phyloP scores from a whole-genome alignment of 2,329 filamentous ascomycete genomes.

The Fusarium pseudonygamai region DNA sequence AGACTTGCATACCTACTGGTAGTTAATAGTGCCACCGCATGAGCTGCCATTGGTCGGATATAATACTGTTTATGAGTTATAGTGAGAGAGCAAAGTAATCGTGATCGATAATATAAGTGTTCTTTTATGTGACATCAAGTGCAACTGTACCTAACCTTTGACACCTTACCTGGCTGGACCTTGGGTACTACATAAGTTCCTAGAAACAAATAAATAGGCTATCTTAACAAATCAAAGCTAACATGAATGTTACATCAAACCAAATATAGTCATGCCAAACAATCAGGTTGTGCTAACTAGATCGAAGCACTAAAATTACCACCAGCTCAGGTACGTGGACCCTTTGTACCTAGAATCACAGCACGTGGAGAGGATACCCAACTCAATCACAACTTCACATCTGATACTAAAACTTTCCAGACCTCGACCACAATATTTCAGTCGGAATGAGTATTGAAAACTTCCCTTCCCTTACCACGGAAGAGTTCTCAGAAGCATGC shows the following conservation, averaged over 20 bases:
- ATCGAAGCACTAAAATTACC: background rate
- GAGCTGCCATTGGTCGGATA: background rate
- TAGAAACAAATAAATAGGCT: background rate
- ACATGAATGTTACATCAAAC: background rate
- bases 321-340: slow-evolving; percentile 6
- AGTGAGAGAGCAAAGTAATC: background rate
- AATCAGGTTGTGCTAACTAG: background rate
- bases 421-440: background rate
- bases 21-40: background rate
- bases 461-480: slow-evolving; percentile 69
- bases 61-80: background rate
- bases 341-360: slow-evolving; percentile 6
- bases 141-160: background rate
- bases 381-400: slow-evolving; percentile 10
- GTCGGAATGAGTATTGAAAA: slow-evolving; percentile 56
- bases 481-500: slow-evolving; percentile 73
- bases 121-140: background rate
- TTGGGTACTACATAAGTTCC: no score
- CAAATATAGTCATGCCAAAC: background rate
- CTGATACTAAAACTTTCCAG: background rate
- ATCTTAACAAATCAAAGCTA: background rate
- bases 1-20: no score
- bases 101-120: background rate
- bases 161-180: background rate
- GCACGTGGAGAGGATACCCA: slow-evolving; percentile 16